These are phyloP conservation scores for Geotrichum siamense DNA, from an alignment of 1,139 yeast genomes.

Conservation along the genomic window DNA sequence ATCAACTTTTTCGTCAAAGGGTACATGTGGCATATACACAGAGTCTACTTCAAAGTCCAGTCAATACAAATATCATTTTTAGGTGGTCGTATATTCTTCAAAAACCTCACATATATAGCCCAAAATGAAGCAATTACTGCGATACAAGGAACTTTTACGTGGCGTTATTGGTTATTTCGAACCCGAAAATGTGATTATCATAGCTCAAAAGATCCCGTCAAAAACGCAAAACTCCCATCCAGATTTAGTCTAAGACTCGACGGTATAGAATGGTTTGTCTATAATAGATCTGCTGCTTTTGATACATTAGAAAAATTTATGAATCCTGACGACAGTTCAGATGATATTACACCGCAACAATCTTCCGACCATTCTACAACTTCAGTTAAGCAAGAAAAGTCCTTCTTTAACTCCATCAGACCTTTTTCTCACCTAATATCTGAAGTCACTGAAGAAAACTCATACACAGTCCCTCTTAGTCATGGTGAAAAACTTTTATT, in stretches of 20 bases:
- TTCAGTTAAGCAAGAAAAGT: constrained; percentile 1
- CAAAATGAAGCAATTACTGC: constrained; percentile 64
- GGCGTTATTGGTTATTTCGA: constrained; percentile 78
- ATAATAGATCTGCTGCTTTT: constrained; percentile 72
- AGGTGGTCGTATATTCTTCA: constrained; percentile 76
- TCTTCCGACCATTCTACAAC: constrained; percentile 1
- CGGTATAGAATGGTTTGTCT: constrained; percentile 76
- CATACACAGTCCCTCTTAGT: neutral
- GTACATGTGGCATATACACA: constrained; percentile 55
- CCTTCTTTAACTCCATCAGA: constrained; percentile 9
- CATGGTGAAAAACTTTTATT: constrained; percentile 30
- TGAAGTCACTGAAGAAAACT: neutral
- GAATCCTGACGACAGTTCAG: constrained; percentile 13
- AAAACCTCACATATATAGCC: constrained; percentile 64
- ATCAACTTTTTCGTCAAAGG: constrained; percentile 47
- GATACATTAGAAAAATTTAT: constrained; percentile 49
- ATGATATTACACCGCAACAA: neutral
- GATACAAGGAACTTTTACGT: constrained; percentile 65
- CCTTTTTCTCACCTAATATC: constrained; percentile 11
- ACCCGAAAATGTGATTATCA: constrained; percentile 26
- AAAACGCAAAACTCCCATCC: constrained; percentile 49
- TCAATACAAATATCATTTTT: constrained; percentile 67
- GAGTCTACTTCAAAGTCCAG: constrained; percentile 57
- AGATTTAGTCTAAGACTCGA: constrained; percentile 54
- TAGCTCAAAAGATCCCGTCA: constrained; percentile 20